A percentile compares a stretch with the other conserved stretches of the same genome.
Conservation (phyloP, 306 rosid species). For the Vicia sativa region DNA sequence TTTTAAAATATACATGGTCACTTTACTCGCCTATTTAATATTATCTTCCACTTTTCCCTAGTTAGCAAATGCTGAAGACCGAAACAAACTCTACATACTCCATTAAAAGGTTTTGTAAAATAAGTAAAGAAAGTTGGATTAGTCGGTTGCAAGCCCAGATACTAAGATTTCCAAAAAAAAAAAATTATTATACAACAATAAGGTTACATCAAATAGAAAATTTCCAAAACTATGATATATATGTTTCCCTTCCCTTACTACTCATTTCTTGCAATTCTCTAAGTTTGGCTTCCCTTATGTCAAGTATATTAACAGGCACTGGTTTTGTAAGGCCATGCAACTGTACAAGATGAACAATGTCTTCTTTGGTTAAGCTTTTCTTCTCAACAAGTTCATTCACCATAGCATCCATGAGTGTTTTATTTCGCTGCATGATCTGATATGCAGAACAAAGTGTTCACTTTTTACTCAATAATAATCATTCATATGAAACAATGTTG, state of each 20-base stretch:
- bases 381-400: constrained; percentile 76
- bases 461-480: constrained; percentile 8
- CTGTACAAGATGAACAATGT: constrained; percentile 69
- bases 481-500: constrained; percentile 16
- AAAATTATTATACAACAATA: constrained; percentile 27
- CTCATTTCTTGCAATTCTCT: constrained; percentile 53
- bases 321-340: constrained; percentile 66
- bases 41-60: background rate
- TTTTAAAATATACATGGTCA: too few relatives aligned
- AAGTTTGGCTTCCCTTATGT: constrained; percentile 67
- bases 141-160: too few relatives aligned
- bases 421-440: constrained; percentile 79
- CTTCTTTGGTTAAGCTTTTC: constrained; percentile 83
- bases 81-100: background rate
- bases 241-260: constrained; percentile 42
- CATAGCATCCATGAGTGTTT: constrained; percentile 71
- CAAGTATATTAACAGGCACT: constrained; percentile 68
- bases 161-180: too few relatives aligned
- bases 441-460: constrained; percentile 27
- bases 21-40: background rate
- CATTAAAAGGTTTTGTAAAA: background rate
- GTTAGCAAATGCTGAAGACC: background rate
- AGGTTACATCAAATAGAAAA: constrained; percentile 25
- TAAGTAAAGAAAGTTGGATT: constrained; percentile 5
- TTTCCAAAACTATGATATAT: constrained; percentile 33